A percentile compares a stretch with the other conserved stretches of the same genome.
These are phyloP conservation scores for Yamadazyma buinensis DNA, from an alignment of 1,139 yeast genomes.

Conservation along the genomic window DNA sequence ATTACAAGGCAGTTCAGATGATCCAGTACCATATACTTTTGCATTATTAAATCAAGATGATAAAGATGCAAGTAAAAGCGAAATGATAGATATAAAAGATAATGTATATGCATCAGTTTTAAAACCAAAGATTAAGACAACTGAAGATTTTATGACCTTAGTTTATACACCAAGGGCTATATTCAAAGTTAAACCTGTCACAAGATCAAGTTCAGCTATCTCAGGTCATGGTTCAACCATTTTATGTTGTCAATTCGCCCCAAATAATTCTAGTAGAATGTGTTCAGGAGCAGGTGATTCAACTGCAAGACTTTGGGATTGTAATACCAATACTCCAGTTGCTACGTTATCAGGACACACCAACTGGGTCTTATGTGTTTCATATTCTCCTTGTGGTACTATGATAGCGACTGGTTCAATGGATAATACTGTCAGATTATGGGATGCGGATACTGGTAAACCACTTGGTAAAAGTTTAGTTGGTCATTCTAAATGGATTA, in stretches of 20 bases:
- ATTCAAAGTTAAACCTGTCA: conserved; percentile 87
- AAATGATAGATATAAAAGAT: conserved; percentile 68
- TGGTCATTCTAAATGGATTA: conserved; percentile 90
- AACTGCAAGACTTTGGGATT: conserved; percentile 98
- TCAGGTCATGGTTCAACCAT: conserved; percentile 96
- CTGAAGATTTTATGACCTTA: conserved; percentile 89
- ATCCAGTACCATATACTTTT: conserved; percentile 88
- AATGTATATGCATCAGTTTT: conserved; percentile 75
- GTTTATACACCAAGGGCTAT: conserved; percentile 94
- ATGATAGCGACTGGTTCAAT: conserved; percentile 93
- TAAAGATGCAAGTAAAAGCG: conserved; percentile 33
- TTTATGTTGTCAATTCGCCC: conserved; percentile 90
- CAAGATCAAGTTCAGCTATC: conserved; percentile 88
- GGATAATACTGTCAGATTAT: conserved; percentile 84
- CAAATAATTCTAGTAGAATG: conserved; percentile 79
- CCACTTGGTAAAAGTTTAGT: conserved; percentile 67
- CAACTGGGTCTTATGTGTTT: conserved; percentile 93
- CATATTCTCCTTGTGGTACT: conserved; percentile 91
- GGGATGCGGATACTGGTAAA: conserved; percentile 80
- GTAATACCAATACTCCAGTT: conserved; percentile 89
- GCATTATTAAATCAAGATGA: conserved; percentile 54
- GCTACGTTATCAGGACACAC: conserved; percentile 79
- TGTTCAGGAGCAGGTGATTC: conserved; percentile 97
- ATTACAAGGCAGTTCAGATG: conserved; percentile 62
- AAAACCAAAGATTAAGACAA: conserved; percentile 81